A percentile compares a stretch with the other conserved stretches of the same genome.
Conservation (phyloP, 2,329 filamentous ascomycete species). For the Trichoderma guizhouense region DNA sequence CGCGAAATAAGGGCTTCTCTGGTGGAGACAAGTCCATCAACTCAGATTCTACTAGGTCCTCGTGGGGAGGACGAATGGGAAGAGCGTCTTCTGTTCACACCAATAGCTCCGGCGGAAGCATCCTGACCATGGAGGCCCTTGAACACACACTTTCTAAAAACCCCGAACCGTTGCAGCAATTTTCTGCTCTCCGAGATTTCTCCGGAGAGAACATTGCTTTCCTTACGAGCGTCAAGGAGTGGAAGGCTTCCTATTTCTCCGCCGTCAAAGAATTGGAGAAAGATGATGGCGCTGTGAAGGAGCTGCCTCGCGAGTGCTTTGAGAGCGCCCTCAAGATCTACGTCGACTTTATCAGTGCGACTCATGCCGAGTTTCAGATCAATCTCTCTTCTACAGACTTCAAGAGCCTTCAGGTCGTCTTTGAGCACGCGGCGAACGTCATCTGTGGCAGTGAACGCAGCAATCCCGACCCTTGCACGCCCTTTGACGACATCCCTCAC, state of each 20-base stretch:
- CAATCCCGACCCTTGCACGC: slow-evolving; percentile 41
- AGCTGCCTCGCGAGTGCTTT: slow-evolving; percentile 49
- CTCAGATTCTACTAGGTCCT: slow-evolving; percentile 35
- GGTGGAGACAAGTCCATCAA: slow-evolving; percentile 33
- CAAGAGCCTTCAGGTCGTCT: slow-evolving; percentile 52
- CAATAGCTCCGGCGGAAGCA: slow-evolving; percentile 37
- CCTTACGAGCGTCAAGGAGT: slow-evolving; percentile 52
- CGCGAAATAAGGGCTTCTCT: slow-evolving; percentile 35
- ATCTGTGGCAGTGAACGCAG: slow-evolving; percentile 38
- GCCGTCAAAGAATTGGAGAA: slow-evolving; percentile 25
- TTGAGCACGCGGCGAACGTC: slow-evolving; percentile 51
- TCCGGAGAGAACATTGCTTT: slow-evolving; percentile 68
- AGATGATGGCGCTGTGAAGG: slow-evolving; percentile 26
- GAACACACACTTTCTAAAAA: slow-evolving; percentile 57
- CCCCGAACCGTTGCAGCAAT: slow-evolving; percentile 55
- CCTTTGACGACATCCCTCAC: slow-evolving; percentile 38
- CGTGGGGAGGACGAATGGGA: slow-evolving; percentile 35
- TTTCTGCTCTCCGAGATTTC: slow-evolving; percentile 61
- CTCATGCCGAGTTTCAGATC: slow-evolving; percentile 63
- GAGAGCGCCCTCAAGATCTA: slow-evolving; percentile 59
- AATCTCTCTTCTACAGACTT: slow-evolving; percentile 60
- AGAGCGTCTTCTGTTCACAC: slow-evolving; percentile 34
- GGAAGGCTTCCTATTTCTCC: slow-evolving; percentile 31
- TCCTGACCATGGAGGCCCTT: slow-evolving; percentile 58
- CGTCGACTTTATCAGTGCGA: slow-evolving; percentile 56